Base-by-base conservation (phyloP, 176 grass and related monocot species). In the Secale cereale region DNA sequence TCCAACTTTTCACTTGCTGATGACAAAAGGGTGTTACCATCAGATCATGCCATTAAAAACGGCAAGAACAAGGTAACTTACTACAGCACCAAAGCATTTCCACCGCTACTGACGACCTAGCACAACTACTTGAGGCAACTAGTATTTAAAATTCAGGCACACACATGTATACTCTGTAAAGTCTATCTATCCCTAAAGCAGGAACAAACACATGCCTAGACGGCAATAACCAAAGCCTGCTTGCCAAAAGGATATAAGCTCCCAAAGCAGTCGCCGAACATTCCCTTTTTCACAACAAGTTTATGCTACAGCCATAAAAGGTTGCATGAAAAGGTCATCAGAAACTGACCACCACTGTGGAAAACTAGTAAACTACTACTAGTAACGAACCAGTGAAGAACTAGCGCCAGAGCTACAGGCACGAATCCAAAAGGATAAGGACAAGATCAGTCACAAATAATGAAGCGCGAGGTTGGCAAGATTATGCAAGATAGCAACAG, bases 191-290 rank as follows among this genome's bases (percentile, higher is more conserved):
- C 15, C 30, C 30, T 31, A 81, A 71, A 70, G 52, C 32, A 65
- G 46, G 84, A 79, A 70, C 39, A 75, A 80, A 76, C 25, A 22
- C 16, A 81, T 76, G 27, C 17, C 23, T 36, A 77, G 59, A 81
- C 63, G 75, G 22, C 40, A 63, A 78, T 16, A 61, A 62, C 7
- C 40, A 72, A 85, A 88, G 23, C 77, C 25, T 81, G 7, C 29
- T 36, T 77, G 75, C 77, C 54, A 10, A 65, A 77, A 76, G 56
- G 76, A 77, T 19, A 84, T 31, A 81, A 84, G 28, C 31, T 27
- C 40, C 54, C 10, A n/a, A 85, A 84, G 70, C 70, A 87, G 60
- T 76, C 7, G 15, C 60, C 19, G 70, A 87, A 85, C 74, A 76
- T 39, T 59, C 41, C 27, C 17, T 43, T 81, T 87, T 80, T 12